Evolutionary conservation across 2,329 filamentous ascomycete genomes (phyloP).

Genomic region (Graphilbum fragrans): DNA sequence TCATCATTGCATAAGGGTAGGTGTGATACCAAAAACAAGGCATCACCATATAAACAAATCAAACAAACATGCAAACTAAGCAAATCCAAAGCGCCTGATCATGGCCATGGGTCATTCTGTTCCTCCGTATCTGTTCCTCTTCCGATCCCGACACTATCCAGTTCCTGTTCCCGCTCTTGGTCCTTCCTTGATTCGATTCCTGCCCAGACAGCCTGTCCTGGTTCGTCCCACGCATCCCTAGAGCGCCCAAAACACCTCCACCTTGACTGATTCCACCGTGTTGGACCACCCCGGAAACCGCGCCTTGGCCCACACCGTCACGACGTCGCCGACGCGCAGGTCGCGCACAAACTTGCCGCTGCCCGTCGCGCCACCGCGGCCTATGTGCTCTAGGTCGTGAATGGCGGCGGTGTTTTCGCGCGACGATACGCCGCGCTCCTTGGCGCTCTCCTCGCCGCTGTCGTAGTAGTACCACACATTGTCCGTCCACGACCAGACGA

Average conservation of each 20-base stretch:
- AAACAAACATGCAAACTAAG: too few relatives aligned
- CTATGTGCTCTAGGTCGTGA: slow-evolving; percentile 22
- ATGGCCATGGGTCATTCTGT: too few relatives aligned
- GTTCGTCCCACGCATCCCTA: slow-evolving; percentile 17
- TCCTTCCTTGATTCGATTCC: not conserved
- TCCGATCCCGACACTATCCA: too few relatives aligned
- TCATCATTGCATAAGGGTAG: too few relatives aligned
- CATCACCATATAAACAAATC: too few relatives aligned
- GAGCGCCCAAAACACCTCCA: slow-evolving; percentile 47
- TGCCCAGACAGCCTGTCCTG: not conserved
- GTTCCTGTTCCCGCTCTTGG: too few relatives aligned
- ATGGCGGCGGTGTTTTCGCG: too few relatives aligned
- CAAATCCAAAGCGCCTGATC: too few relatives aligned
- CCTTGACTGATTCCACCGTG: slow-evolving; percentile 30
- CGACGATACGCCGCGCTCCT: too few relatives aligned
- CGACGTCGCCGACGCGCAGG: slow-evolving; percentile 45
- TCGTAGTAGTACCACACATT: slow-evolving; percentile 19
- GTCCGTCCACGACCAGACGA: slow-evolving; percentile 44
- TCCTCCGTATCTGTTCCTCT: too few relatives aligned
- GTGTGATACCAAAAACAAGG: too few relatives aligned
- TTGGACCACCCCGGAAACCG: slow-evolving; percentile 45
- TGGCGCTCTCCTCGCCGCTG: not conserved
- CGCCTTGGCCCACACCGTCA: slow-evolving; percentile 50
- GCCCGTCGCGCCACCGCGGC: slow-evolving; percentile 37
- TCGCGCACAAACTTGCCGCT: slow-evolving; percentile 43